Conservation (phyloP, 306 rosid species). For the Gleditsia sinensis region DNA sequence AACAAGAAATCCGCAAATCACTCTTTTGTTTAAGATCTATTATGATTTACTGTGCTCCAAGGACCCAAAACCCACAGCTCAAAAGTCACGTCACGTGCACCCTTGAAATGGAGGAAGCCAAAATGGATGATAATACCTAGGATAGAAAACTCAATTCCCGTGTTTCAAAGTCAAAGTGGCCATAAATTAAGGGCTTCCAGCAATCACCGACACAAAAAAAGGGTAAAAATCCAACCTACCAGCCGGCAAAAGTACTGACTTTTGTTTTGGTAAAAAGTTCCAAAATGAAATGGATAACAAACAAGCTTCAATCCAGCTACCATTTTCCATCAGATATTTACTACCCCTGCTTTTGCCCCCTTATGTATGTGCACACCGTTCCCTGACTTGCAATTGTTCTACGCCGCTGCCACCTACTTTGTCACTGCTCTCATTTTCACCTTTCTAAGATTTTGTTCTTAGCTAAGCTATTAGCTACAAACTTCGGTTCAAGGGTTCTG, state of each 20-base stretch:
- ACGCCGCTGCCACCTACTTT: constrained; percentile 15
- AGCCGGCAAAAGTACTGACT: constrained; percentile 28
- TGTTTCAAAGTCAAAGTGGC: constrained; percentile 30
- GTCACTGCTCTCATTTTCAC: constrained; percentile 14
- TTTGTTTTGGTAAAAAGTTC: constrained; percentile 33
- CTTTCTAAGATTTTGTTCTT: constrained; percentile 5
- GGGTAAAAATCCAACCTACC: constrained; percentile 1
- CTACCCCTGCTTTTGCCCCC: constrained; percentile 25
- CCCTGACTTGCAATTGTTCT: constrained; percentile 48
- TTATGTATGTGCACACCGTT: constrained; percentile 40
- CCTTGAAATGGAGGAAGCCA: constrained; percentile 20
- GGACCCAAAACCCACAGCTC: constrained; percentile 1
- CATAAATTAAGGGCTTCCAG: constrained; percentile 14
- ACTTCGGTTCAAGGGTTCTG: constrained; percentile 19
- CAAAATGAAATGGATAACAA: constrained; percentile 32
- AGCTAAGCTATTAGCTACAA: constrained; percentile 24
- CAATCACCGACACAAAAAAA: constrained; percentile 32
- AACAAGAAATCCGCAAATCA: background rate
- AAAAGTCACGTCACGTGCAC: constrained; percentile 49
- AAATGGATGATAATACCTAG: constrained; percentile 21
- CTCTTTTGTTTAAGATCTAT: background rate
- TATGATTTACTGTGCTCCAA: background rate
- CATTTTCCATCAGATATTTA: constrained; percentile 31
- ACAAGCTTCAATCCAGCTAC: constrained; percentile 3
- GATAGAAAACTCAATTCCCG: constrained; percentile 28